Conservation (phyloP, 306 rosid genomes). For the Sphenostylis stenocarpa region DNA sequence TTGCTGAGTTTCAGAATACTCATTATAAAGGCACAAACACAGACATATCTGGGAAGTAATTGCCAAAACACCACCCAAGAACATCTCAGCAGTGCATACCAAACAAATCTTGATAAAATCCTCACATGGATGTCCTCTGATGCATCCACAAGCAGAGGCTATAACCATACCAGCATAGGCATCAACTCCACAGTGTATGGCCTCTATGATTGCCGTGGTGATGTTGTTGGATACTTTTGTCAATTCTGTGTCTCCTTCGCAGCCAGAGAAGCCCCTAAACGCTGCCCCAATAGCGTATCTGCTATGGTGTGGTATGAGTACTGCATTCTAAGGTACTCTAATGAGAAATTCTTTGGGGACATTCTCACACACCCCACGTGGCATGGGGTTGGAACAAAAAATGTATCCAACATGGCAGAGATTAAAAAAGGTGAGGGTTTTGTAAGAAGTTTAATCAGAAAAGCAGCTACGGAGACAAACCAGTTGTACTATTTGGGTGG, state of each 20-base stretch:
- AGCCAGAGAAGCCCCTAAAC: not conserved
- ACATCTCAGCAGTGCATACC: not conserved
- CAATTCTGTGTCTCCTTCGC: conserved; percentile 15
- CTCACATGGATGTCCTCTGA: not conserved
- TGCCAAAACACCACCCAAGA: not conserved
- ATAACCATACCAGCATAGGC: not conserved
- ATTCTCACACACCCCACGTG: not conserved
- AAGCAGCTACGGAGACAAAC: not conserved
- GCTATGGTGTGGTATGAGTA: not conserved
- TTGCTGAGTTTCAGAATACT: not conserved
- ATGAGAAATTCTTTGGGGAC: not conserved
- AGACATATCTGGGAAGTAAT: not conserved
- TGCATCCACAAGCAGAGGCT: not conserved
- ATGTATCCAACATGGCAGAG: not conserved
- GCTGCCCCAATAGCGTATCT: not conserved
- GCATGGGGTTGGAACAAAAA: not conserved
- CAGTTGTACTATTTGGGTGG: not conserved
- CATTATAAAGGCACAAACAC: not conserved
- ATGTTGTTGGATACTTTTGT: not conserved
- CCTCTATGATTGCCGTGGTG: not conserved
- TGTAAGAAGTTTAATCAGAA: not conserved
- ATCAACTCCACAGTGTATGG: not conserved
- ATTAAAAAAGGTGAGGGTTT: not conserved
- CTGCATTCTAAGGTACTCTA: not conserved
- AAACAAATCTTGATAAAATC: not conserved